Evolutionary conservation across 257 asterid species (phyloP), one percentile per base, ranked within the genome.

Genomic region (Solanum bulbocastanum): DNA sequence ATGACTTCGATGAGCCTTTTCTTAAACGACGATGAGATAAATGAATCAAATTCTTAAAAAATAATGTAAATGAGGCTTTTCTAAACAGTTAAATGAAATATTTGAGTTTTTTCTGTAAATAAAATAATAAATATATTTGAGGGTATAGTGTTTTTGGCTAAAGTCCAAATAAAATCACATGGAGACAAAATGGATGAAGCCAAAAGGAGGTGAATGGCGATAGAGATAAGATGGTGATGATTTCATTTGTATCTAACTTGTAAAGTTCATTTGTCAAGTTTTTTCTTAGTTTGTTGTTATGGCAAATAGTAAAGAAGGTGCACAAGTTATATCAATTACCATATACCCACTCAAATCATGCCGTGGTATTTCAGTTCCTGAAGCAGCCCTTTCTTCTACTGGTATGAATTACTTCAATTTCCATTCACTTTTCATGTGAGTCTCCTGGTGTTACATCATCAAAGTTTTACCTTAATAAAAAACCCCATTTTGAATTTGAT

Each of bases 341-440:
- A 90, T 94, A 20, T 93, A 93, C 87, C 98, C 98, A 1, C 72
- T 94, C 73, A 94, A 94, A 84, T 94, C 98, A 46, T 93, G 96
- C 91, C 91, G 92, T n/a, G 94, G 94, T 71, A 92, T 93, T 86
- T 90, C 98, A 83, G 90, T 93, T 76, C 49, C 94, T 69, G 91
- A 91, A 85, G 94, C 95, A 15, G 78, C 96, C 40, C 83, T 92
- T 52, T 52, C 93, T 66, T 74, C 94, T 78, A 94, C 89, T n/a
- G 96, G 96, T 93, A 76, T 74, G 27, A 5, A 5, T 66, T 14
- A 15, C 35, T 39, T 44, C 18, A 58, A 30, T 9, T 78, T 8
- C 5, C 82, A 36, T 33, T 8, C 42, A 18, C 7, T 33, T 69
- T 69, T 69, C 15, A 30, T 69, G 75, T 30, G 18, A 11, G 0